These are phyloP conservation scores for Aureobasidium sp. DNA, from an alignment of 2,329 filamentous ascomycete species.

Conservation along the genomic window DNA sequence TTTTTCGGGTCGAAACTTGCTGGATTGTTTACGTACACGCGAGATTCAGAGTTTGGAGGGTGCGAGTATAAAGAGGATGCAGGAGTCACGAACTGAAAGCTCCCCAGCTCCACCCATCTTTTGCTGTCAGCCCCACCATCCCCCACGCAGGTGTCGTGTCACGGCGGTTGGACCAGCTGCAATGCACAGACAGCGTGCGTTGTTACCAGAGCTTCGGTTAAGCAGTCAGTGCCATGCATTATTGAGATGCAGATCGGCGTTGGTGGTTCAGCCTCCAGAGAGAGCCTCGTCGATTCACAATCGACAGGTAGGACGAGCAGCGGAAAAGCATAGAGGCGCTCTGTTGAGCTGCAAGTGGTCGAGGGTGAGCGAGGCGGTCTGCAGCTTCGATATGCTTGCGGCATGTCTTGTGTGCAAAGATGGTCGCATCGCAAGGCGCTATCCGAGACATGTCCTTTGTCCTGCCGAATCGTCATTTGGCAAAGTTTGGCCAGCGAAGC, in stretches of 20 bases:
- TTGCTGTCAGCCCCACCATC: not conserved
- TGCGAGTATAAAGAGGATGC: not conserved
- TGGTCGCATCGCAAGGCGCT: not conserved
- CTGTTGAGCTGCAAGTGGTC: conserved; percentile 1
- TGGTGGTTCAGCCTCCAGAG: not conserved
- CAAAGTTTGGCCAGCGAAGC: conserved; percentile 3
- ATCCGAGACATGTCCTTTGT: not conserved
- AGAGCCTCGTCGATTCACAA: no score
- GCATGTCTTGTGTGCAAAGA: not conserved
- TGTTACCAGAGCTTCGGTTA: conserved; percentile 9
- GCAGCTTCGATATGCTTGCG: not conserved
- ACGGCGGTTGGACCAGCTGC: not conserved
- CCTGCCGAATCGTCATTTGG: not conserved
- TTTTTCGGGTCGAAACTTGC: not conserved
- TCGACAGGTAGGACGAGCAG: not conserved
- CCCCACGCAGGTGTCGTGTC: not conserved
- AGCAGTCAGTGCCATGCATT: conserved; percentile 2
- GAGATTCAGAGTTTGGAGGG: not conserved
- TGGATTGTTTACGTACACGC: not conserved
- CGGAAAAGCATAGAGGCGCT: not conserved
- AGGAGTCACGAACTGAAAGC: not conserved
- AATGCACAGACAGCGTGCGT: conserved; percentile 7
- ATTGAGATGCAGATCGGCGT: not conserved
- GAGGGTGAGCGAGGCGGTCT: not conserved
- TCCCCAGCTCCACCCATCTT: not conserved